phyloP scores from a whole-genome alignment of 2,329 filamentous ascomycete genomes.

The Aspergillus ochraceus region DNA sequence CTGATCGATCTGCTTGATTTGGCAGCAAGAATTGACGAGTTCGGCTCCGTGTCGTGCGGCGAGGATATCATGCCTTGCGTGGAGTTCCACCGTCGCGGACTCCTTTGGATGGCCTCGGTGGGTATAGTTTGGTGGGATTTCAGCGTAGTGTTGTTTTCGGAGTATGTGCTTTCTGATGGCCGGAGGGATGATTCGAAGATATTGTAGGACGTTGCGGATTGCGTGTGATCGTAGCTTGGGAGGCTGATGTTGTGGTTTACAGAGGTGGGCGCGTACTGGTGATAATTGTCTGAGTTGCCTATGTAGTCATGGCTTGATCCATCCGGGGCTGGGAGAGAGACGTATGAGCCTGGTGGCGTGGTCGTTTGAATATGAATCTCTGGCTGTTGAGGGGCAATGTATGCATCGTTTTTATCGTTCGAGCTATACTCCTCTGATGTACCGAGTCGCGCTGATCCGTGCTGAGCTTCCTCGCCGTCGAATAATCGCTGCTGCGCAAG shows the following conservation, averaged over 20 bases:
- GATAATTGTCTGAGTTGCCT: background rate
- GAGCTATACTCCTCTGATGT: background rate
- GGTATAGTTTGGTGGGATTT: slow-evolving; percentile 11
- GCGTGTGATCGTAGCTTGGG: slow-evolving; percentile 9
- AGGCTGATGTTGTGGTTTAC: slow-evolving; percentile 1
- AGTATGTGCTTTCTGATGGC: slow-evolving; percentile 5
- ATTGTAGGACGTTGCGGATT: slow-evolving; percentile 21
- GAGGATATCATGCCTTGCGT: slow-evolving; percentile 30
- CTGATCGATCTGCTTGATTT: slow-evolving; percentile 25
- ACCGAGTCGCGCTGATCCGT: background rate
- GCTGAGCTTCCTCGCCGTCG: slow-evolving; percentile 29
- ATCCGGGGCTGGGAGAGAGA: slow-evolving; percentile 13
- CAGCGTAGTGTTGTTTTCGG: slow-evolving; percentile 14
- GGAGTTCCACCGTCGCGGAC: slow-evolving; percentile 24
- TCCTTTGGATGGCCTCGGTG: slow-evolving; percentile 15
- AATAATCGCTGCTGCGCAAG: slow-evolving; percentile 33
- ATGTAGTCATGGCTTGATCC: slow-evolving; percentile 3
- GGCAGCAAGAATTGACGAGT: slow-evolving; percentile 35
- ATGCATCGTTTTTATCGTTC: background rate
- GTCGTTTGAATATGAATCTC: background rate
- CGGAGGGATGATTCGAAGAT: slow-evolving; percentile 24
- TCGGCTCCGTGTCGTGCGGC: slow-evolving; percentile 41
- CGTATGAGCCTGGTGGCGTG: background rate
- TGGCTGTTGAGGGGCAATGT: background rate
- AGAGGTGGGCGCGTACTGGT: background rate